Evolutionary conservation across 495 filamentous ascomycete genomes (phyloP).

Genomic region (Podospora bellae-mahoneyi): DNA sequence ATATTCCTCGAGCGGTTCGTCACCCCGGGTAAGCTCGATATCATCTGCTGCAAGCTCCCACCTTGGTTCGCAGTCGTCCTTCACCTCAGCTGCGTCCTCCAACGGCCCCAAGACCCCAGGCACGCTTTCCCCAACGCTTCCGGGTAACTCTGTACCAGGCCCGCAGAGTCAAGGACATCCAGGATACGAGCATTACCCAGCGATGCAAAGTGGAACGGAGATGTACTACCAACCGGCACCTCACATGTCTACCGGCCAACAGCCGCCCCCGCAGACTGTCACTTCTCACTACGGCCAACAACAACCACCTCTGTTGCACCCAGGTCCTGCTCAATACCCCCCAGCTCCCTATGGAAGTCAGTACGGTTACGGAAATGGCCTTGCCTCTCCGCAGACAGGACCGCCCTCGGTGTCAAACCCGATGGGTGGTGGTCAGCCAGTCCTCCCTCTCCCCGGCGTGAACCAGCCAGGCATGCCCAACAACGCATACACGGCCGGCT

Average conservation of each 20-base stretch:
- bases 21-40: slow-evolving; percentile 66
- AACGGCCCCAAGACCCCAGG: slow-evolving; percentile 58
- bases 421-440: slow-evolving; percentile 54
- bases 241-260: slow-evolving; percentile 78
- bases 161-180: slow-evolving; percentile 41
- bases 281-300: slow-evolving; percentile 73
- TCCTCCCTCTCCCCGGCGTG: slow-evolving; percentile 66
- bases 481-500: slow-evolving; percentile 56
- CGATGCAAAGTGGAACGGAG: slow-evolving; percentile 82
- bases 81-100: slow-evolving; percentile 52
- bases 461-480: slow-evolving; percentile 48
- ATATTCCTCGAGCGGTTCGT: slow-evolving; percentile 63
- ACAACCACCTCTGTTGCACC: slow-evolving; percentile 79
- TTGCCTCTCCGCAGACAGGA: slow-evolving; percentile 69
- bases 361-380: slow-evolving; percentile 70
- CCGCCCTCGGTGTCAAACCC: slow-evolving; percentile 66
- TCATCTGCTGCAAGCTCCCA: slow-evolving; percentile 54
- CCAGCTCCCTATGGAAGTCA: slow-evolving; percentile 55
- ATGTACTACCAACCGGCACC: slow-evolving; percentile 76
- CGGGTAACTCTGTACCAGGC: slow-evolving; percentile 39
- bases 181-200: slow-evolving; percentile 59
- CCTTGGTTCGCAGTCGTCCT: slow-evolving; percentile 52
- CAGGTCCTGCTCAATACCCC: slow-evolving; percentile 66
- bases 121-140: slow-evolving; percentile 43
- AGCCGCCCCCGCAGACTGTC: slow-evolving; percentile 75